These are phyloP conservation scores for Stenocarpella maydis DNA, from an alignment of 2,329 filamentous ascomycete species.

Conservation along the genomic window DNA sequence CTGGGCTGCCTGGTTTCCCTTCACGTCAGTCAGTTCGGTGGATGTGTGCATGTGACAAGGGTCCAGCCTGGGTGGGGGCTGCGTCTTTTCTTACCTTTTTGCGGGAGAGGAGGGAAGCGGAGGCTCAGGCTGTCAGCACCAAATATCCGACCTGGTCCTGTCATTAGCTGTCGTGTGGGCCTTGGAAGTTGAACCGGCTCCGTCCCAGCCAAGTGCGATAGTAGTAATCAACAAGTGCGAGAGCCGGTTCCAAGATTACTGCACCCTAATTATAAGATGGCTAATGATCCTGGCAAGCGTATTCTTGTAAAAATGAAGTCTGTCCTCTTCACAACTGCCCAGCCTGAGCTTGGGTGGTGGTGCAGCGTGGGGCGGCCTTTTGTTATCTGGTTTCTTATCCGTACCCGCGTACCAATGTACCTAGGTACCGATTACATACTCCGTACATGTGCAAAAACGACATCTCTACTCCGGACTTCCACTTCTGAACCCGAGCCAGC, in stretches of 20 bases:
- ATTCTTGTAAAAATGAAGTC: neutral
- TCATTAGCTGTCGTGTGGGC: neutral
- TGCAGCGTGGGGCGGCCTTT: neutral
- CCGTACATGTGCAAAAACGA: too few species aligned
- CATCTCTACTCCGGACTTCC: too few species aligned
- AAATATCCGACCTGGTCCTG: neutral
- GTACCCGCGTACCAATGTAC: neutral
- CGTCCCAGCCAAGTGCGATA: neutral
- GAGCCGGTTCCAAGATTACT: neutral
- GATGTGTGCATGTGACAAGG: constrained; percentile 20
- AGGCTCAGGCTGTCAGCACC: neutral
- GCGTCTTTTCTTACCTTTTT: too few species aligned
- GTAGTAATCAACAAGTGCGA: too few species aligned
- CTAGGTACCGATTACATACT: too few species aligned
- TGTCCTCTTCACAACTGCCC: constrained; percentile 3
- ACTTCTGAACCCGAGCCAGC: neutral
- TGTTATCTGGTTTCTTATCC: constrained; percentile 6
- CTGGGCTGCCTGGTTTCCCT: neutral
- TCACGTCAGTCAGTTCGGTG: neutral
- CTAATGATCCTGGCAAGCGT: too few species aligned
- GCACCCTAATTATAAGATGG: neutral
- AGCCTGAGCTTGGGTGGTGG: neutral
- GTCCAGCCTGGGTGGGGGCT: neutral
- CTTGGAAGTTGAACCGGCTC: constrained; percentile 5
- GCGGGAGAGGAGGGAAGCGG: neutral